A percentile compares a stretch with the other conserved stretches of the same genome.
These are phyloP conservation scores for Debaryomyces udenii DNA, from an alignment of 1,139 yeast genomes.

Conservation along the genomic window DNA sequence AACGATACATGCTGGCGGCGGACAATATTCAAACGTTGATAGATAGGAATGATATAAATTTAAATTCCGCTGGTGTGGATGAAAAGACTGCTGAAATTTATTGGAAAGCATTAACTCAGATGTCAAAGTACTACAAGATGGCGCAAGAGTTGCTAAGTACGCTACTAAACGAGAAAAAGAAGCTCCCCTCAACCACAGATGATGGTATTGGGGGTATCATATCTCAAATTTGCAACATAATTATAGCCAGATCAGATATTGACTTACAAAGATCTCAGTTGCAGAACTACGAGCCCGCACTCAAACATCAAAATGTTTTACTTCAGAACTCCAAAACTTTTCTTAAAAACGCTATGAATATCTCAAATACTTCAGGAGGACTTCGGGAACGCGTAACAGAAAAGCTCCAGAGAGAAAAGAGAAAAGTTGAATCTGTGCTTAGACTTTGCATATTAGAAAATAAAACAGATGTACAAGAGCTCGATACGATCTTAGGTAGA, in stretches of 20 bases:
- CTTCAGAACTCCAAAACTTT: constrained; percentile 43
- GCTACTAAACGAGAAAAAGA: constrained; percentile 19
- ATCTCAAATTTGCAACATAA: constrained; percentile 44
- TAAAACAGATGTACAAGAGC: constrained; percentile 35
- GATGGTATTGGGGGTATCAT: constrained; percentile 40
- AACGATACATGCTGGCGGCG: constrained; percentile 42
- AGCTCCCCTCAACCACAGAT: constrained; percentile 21
- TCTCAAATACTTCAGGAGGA: constrained; percentile 53
- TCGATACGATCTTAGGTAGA: constrained; percentile 41
- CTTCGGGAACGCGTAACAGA: constrained; percentile 51
- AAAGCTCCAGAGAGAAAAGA: constrained; percentile 43
- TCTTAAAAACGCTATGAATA: constrained; percentile 50
- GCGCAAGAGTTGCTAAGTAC: constrained; percentile 40
- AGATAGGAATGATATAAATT: constrained; percentile 37
- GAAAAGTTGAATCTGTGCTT: constrained; percentile 47
- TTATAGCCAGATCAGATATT: constrained; percentile 55
- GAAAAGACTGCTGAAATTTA: constrained; percentile 19
- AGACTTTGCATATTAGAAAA: constrained; percentile 50
- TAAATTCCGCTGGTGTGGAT: constrained; percentile 16
- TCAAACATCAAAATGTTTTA: constrained; percentile 31
- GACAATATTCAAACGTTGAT: constrained; percentile 47
- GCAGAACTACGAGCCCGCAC: constrained; percentile 29
- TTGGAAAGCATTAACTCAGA: constrained; percentile 46
- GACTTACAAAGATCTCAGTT: constrained; percentile 53
- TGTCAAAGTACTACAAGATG: constrained; percentile 38